Conservation (phyloP, 768 basidiomycete genomes). For the Kwoniella dejecticola region DNA sequence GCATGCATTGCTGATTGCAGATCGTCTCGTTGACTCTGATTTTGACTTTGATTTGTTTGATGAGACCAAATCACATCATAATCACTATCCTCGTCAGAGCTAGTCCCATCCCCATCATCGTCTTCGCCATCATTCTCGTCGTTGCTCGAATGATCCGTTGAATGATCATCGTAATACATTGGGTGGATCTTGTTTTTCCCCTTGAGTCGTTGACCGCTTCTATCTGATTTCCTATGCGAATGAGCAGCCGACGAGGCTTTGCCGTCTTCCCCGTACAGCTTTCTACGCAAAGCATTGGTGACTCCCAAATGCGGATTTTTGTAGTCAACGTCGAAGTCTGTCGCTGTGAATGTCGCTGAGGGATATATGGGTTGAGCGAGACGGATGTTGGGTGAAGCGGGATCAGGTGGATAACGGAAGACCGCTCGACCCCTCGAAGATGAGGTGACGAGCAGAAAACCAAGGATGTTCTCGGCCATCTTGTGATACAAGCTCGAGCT, state of each 20-base stretch:
- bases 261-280: constrained; percentile 2
- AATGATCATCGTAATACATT: constrained; percentile 9
- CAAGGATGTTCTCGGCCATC: constrained; percentile 62
- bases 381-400: constrained; percentile 63
- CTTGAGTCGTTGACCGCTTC: neutral
- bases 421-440: constrained; percentile 82
- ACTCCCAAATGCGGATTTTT: neutral
- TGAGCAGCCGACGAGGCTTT: constrained; percentile 2
- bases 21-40: constrained; percentile 5
- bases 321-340: constrained; percentile 19
- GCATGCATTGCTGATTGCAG: neutral
- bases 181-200: constrained; percentile 2
- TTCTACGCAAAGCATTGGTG: constrained; percentile 5
- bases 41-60: constrained; percentile 1
- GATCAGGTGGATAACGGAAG: constrained; percentile 81
- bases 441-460: constrained; percentile 74
- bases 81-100: constrained; percentile 25
- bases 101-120: constrained; percentile 6
- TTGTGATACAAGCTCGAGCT: neutral
- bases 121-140: constrained; percentile 6
- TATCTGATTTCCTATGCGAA: neutral
- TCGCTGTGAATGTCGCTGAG: constrained; percentile 39
- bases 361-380: constrained; percentile 66
- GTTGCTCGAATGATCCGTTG: neutral
- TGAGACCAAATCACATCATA: constrained; percentile 20